Conservation (phyloP, 192 early-diverging fungal species). For the Coemansia sp. region DNA sequence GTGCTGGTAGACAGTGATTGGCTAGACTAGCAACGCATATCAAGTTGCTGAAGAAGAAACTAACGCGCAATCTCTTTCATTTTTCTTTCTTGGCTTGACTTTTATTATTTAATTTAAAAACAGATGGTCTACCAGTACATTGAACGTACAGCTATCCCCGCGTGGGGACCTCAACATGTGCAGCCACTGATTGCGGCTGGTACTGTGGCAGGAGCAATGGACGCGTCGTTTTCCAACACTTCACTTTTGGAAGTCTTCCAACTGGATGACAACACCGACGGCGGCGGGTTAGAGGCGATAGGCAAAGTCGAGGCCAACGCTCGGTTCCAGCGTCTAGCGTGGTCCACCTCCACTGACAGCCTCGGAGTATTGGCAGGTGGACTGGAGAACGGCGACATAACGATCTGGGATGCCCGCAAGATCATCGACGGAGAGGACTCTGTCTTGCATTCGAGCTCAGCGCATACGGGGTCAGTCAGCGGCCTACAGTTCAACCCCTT, state of each 20-base stretch:
- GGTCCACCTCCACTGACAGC: constrained; percentile 46
- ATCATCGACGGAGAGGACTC: constrained; percentile 67
- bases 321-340: constrained; percentile 88
- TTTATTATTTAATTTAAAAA: not conserved
- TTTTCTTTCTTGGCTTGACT: not conserved
- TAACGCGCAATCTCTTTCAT: not conserved
- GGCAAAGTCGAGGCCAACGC: constrained; percentile 43
- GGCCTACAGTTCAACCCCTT: constrained; percentile 93
- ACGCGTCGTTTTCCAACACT: constrained; percentile 90
- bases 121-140: constrained; percentile 51
- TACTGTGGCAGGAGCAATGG: constrained; percentile 95
- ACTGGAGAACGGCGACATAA: constrained; percentile 91
- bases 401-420: constrained; percentile 80
- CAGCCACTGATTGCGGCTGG: constrained; percentile 80
- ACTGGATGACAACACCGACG: constrained; percentile 33
- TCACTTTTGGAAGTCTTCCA: constrained; percentile 89
- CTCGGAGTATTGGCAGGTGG: constrained; percentile 88
- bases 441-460: constrained; percentile 67
- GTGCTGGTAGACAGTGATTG: constrained; percentile 7
- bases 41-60: not conserved
- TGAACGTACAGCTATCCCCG: constrained; percentile 82
- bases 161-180: constrained; percentile 79
- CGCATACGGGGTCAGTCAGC: constrained; percentile 86
- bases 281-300: constrained; percentile 3
- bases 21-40: not conserved